Percentiles rank a stretch among this genome's conserved stretches.
Conservation (phyloP, 2,329 filamentous ascomycete species). For the Karstenula rhodostoma region DNA sequence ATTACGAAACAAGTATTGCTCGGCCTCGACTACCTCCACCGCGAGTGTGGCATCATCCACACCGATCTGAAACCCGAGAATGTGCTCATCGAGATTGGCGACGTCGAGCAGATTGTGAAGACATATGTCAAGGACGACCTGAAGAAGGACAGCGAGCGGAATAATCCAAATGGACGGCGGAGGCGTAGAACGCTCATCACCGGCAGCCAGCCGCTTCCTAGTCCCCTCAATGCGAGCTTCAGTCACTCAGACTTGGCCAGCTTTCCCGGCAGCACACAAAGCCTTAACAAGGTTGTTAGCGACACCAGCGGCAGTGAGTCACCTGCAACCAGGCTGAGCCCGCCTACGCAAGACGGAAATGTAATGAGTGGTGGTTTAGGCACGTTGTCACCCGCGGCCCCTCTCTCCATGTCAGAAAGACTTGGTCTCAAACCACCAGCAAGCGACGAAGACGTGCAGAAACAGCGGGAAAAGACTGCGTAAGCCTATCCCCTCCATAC, state of each 20-base stretch:
- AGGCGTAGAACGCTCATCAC: slow-evolving; percentile 93
- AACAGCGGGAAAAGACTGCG: slow-evolving; percentile 92
- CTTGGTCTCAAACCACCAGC: slow-evolving; percentile 62
- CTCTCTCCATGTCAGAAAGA: slow-evolving; percentile 66
- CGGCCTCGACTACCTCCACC: slow-evolving; percentile 93
- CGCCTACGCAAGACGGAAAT: slow-evolving; percentile 53
- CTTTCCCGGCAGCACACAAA: slow-evolving; percentile 69
- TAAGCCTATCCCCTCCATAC: slow-evolving; percentile 58
- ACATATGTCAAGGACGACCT: slow-evolving; percentile 87
- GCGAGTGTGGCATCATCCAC: slow-evolving; percentile 98
- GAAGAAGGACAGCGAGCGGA: slow-evolving; percentile 78
- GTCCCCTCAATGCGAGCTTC: slow-evolving; percentile 91
- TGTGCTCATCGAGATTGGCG: slow-evolving; percentile 97
- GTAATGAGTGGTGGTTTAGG: slow-evolving; percentile 66
- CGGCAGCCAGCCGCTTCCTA: slow-evolving; percentile 93
- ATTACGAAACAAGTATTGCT: slow-evolving; percentile 98
- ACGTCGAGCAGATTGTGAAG: slow-evolving; percentile 98
- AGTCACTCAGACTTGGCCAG: slow-evolving; percentile 75
- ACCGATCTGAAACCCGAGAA: slow-evolving; percentile 98
- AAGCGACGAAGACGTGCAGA: slow-evolving; percentile 67
- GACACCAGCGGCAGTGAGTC: slow-evolving; percentile 69
- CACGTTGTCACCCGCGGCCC: slow-evolving; percentile 52
- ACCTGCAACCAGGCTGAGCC: slow-evolving; percentile 53
- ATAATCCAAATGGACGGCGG: slow-evolving; percentile 89
- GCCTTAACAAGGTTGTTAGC: slow-evolving; percentile 83